These are phyloP conservation scores for Rubus parviflorus DNA, from an alignment of 306 rosid genomes.

Conservation along the genomic window DNA sequence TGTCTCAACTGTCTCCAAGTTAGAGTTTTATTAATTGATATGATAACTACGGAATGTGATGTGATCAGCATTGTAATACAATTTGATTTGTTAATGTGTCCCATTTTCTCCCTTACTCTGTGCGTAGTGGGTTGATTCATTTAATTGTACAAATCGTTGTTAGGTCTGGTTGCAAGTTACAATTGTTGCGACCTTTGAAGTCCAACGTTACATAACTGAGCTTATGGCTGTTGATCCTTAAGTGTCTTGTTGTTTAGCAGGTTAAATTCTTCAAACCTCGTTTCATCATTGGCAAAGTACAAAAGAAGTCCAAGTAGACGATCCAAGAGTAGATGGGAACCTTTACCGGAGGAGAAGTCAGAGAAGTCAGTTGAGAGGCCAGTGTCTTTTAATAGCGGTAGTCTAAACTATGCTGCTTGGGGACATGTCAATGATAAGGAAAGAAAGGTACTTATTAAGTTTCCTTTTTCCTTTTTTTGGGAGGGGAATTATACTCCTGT, in stretches of 20 bases:
- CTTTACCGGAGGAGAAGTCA: slow-evolving; percentile 79
- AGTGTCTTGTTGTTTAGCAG: slow-evolving; percentile 41
- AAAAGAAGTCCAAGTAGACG: slow-evolving; percentile 79
- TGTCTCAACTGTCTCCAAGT: not conserved
- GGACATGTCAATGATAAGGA: slow-evolving; percentile 49
- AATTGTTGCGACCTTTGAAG: not conserved
- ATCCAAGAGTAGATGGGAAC: slow-evolving; percentile 97
- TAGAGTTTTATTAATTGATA: not conserved
- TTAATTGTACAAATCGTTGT: not conserved
- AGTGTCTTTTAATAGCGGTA: slow-evolving; percentile 38
- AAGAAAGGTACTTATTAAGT: slow-evolving; percentile 59
- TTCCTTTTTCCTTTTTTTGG: not conserved
- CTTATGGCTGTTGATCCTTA: not conserved
- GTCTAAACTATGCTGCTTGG: slow-evolving; percentile 64
- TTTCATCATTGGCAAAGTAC: slow-evolving; percentile 52
- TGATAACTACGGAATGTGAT: not conserved
- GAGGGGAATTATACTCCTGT: not conserved
- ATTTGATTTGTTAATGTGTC: slow-evolving; percentile 1
- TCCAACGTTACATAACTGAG: not conserved
- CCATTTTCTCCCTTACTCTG: not conserved
- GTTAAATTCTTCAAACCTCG: slow-evolving; percentile 41
- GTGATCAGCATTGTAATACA: not conserved
- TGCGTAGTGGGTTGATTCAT: not conserved
- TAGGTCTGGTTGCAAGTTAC: slow-evolving; percentile 3
- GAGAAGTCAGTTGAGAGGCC: slow-evolving; percentile 57